These are phyloP conservation scores for Daldinia caldariorum DNA, from an alignment of 495 filamentous ascomycete species.

Conservation along the genomic window DNA sequence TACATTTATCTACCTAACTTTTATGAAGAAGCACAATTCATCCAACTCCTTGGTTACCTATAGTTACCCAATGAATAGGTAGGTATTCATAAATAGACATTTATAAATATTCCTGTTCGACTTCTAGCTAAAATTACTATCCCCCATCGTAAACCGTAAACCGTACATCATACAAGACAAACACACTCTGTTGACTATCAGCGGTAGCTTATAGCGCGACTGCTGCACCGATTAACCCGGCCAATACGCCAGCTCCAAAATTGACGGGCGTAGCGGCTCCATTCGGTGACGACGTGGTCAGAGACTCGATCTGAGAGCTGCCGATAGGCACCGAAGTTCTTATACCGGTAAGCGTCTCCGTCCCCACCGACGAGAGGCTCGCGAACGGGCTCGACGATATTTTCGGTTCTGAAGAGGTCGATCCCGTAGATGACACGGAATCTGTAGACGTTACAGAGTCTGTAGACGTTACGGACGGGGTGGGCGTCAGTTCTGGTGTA, in stretches of 20 bases:
- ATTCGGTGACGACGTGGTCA: constrained; percentile 18
- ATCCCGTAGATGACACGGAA: no score
- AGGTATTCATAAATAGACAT: no score
- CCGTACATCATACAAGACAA: no score
- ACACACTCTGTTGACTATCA: background rate
- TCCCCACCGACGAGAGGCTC: constrained; percentile 16
- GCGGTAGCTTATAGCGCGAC: constrained; percentile 39
- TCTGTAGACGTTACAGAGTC: background rate
- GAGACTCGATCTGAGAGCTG: constrained; percentile 19
- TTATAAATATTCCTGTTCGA: no score
- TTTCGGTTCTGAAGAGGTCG: constrained; percentile 13
- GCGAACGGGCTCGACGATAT: constrained; percentile 14
- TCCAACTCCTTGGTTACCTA: no score
- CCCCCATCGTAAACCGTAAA: no score
- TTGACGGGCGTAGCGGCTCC: constrained; percentile 36
- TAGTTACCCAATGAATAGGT: no score
- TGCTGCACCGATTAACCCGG: constrained; percentile 38
- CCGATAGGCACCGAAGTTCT: constrained; percentile 15
- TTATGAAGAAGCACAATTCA: no score
- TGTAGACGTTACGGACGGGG: background rate
- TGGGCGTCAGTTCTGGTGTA: constrained; percentile 9
- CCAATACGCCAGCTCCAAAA: constrained; percentile 41
- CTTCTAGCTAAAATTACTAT: no score
- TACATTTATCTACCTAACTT: no score
- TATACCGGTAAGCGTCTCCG: constrained; percentile 18